Evolutionary conservation across 768 basidiomycete genomes (phyloP), one percentile per base, ranked within the genome.

Genomic region (Albatrellus ellisii): DNA sequence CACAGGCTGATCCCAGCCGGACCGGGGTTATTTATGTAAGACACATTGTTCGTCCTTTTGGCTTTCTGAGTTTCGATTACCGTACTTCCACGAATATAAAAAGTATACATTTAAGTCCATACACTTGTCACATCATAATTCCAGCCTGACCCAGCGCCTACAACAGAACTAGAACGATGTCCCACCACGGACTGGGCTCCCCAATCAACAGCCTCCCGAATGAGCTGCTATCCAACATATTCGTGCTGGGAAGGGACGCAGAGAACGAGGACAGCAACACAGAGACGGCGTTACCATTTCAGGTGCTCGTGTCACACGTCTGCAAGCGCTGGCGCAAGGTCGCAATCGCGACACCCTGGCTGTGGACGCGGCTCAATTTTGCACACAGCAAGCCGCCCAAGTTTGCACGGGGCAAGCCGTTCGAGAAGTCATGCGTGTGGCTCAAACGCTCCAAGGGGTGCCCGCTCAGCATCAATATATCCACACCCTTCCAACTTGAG

Each of bases 401-500:
- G 35, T 14, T 36, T 2, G 35, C 35, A 21, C n/a, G n/a, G 27
- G 41, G n/a, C n/a, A n/a, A n/a, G n/a, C n/a, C n/a, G n/a, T n/a
- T n/a, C n/a, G n/a, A n/a, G n/a, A n/a, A n/a, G n/a, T n/a, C n/a
- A n/a, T n/a, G n/a, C n/a, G n/a, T n/a, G n/a, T n/a, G n/a, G n/a
- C n/a, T n/a, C n/a, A n/a, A n/a, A n/a, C n/a, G n/a, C n/a, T n/a
- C 48, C 4, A 45, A 42, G 8, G 33, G 25, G 11, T 8, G 25
- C 20, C 14, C 18, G 10, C 6, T 8, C n/a, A 14, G 5, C 26
- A 10, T 4, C 26, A 32, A 15, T 39, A 36, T 28, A 27, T 51
- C n/a, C 32, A 47, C 53, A 1, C 43, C 44, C 3, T 37, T 20
- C 2, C 52, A 65, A 32, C 32, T 62, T 21, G 20, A 39, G 32